A percentile compares a stretch with the other conserved stretches of the same genome.
These are phyloP conservation scores for Quercus lobata DNA, from an alignment of 331 rosid genomes.

Conservation along the genomic window DNA sequence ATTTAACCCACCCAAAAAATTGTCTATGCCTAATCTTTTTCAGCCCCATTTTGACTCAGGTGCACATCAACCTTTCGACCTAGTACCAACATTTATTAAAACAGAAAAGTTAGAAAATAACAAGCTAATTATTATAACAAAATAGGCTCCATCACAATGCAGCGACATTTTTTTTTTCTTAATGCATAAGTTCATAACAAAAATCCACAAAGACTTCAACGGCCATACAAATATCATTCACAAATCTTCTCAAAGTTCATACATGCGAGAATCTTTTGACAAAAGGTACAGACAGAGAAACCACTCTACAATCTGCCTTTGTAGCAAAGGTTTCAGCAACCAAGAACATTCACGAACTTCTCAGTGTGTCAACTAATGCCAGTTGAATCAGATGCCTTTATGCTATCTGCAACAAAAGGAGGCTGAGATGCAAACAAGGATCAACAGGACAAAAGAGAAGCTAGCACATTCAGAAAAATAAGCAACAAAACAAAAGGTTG, in stretches of 20 bases:
- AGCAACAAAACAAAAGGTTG: background rate
- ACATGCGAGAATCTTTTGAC: conserved; percentile 32
- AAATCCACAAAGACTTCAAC: conserved; percentile 22
- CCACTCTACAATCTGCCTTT: conserved; percentile 24
- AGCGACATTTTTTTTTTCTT: background rate
- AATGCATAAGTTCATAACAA: conserved; percentile 24
- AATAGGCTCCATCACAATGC: conserved; percentile 10
- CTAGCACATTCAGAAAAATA: background rate
- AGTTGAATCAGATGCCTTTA: conserved; percentile 18
- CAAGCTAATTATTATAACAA: conserved; percentile 4
- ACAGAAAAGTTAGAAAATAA: background rate
- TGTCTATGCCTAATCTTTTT: background rate
- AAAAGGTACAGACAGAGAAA: conserved; percentile 27
- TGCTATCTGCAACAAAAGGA: conserved; percentile 13
- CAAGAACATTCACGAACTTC: conserved; percentile 8
- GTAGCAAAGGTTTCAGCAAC: conserved; percentile 7
- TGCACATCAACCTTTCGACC: too few species aligned
- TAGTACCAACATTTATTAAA: background rate
- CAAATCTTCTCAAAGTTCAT: conserved; percentile 29
- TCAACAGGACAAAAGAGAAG: background rate
- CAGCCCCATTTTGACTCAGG: background rate
- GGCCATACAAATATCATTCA: conserved; percentile 37
- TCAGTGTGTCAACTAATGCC: conserved; percentile 27
- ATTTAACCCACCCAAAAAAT: background rate
- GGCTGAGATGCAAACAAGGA: background rate